A percentile compares a stretch with the other conserved stretches of the same genome.
phyloP scores from a whole-genome alignment of 345 rosid genomes.

The Mangifera indica region DNA sequence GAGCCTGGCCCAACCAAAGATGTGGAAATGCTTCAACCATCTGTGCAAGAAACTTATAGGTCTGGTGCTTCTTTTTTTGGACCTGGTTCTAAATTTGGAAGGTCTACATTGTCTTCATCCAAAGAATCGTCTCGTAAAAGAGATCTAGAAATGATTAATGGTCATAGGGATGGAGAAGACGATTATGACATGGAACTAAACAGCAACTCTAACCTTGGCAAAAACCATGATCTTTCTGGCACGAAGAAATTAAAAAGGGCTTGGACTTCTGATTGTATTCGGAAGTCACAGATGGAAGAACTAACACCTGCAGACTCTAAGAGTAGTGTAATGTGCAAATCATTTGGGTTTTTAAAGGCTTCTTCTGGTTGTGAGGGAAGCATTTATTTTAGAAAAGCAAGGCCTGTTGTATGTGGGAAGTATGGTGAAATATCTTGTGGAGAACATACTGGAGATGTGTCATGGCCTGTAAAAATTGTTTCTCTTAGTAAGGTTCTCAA shows the following conservation, averaged over 20 bases:
- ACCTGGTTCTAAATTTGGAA: slow-evolving; percentile 18
- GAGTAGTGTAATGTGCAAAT: slow-evolving; percentile 8
- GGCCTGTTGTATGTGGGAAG: slow-evolving; percentile 47
- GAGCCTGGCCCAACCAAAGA: slow-evolving; percentile 27
- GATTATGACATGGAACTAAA: slow-evolving; percentile 11
- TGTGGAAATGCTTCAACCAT: slow-evolving; percentile 17
- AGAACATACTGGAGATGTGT: slow-evolving; percentile 22
- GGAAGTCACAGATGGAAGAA: slow-evolving; percentile 18
- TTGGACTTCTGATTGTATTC: slow-evolving; percentile 12
- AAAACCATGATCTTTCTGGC: slow-evolving; percentile 14
- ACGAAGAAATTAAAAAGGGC: slow-evolving; percentile 29
- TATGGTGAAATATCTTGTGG: slow-evolving; percentile 41
- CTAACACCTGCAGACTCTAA: slow-evolving; percentile 14
- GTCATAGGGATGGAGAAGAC: slow-evolving; percentile 16
- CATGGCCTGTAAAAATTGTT: slow-evolving; percentile 37
- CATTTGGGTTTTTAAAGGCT: slow-evolving; percentile 14
- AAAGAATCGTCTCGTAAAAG: slow-evolving; percentile 32
- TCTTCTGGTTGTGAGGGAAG: slow-evolving; percentile 24
- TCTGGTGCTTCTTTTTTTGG: slow-evolving; percentile 13
- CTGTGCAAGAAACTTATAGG: slow-evolving; percentile 14
- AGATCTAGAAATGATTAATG: slow-evolving; percentile 23
- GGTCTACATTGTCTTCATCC: slow-evolving; percentile 18
- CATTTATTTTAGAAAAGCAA: slow-evolving; percentile 24
- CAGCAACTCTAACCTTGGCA: slow-evolving; percentile 9
- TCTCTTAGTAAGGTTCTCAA: slow-evolving; percentile 42